Evolutionary conservation across 805 yeast genomes (phyloP).

Genomic region (Myxozyma vanderwaltii): DNA sequence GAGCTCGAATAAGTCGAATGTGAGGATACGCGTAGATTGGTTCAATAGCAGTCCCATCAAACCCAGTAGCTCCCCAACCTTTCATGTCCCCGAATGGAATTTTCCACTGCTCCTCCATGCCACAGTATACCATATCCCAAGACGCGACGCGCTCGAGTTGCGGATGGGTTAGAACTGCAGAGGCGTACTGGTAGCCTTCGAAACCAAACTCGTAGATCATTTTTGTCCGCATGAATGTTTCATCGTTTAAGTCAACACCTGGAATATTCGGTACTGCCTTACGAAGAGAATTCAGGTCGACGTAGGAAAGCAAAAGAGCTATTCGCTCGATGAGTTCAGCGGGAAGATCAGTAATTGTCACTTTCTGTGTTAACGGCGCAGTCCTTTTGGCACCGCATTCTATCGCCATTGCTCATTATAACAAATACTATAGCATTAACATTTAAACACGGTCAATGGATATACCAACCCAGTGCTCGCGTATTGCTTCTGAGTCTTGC

Average conservation of each 20-base stretch:
- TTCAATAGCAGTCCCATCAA: conserved; percentile 5
- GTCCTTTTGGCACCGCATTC: neutral
- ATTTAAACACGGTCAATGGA: too few species aligned
- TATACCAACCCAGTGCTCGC: too few species aligned
- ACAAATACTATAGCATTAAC: too few species aligned
- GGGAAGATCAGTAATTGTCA: neutral
- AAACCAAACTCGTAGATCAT: conserved; percentile 9
- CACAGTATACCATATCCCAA: conserved; percentile 11
- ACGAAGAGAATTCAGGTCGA: conserved; percentile 2
- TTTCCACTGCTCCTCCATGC: conserved; percentile 14
- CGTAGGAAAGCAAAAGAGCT: conserved; percentile 1
- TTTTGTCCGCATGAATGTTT: conserved; percentile 5
- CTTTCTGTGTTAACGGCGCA: neutral
- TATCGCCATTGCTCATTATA: neutral
- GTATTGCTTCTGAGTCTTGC: too few species aligned
- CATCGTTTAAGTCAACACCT: conserved; percentile 1
- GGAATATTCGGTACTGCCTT: neutral
- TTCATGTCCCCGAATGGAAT: conserved; percentile 12
- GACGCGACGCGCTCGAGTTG: neutral
- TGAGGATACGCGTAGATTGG: conserved; percentile 9
- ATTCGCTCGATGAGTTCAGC: conserved; percentile 3
- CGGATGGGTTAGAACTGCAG: neutral
- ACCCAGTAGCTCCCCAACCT: conserved; percentile 13
- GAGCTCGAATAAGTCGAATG: conserved; percentile 7
- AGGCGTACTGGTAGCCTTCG: conserved; percentile 12